Evolutionary conservation across 768 basidiomycete genomes (phyloP).

Genomic region (Lyophyllum shimeji): DNA sequence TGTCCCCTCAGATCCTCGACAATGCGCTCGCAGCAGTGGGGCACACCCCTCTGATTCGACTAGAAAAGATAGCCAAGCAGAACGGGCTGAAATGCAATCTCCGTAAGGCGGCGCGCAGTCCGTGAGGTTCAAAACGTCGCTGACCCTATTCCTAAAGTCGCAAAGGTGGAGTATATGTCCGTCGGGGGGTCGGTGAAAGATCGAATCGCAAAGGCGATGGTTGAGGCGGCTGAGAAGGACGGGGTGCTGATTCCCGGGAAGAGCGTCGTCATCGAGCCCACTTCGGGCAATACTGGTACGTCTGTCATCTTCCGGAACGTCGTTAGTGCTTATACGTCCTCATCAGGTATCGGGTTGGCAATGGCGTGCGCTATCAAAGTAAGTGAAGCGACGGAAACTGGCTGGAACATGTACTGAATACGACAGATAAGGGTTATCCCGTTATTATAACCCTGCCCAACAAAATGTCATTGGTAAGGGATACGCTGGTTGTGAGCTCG

Average conservation of each 20-base stretch:
- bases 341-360: conserved; percentile 85
- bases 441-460: conserved; percentile 89
- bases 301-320: conserved; percentile 1
- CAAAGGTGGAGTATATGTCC: conserved; percentile 87
- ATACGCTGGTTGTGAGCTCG: background rate
- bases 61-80: conserved; percentile 73
- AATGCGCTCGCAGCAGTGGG: conserved; percentile 86
- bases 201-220: conserved; percentile 94
- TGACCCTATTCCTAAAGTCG: conserved; percentile 53
- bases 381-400: conserved; percentile 16
- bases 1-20: conserved; percentile 60
- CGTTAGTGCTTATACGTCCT: background rate
- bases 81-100: conserved; percentile 88
- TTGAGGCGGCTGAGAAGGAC: conserved; percentile 88
- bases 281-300: conserved; percentile 91
- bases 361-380: conserved; percentile 95
- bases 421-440: conserved; percentile 86
- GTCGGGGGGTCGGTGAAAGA: conserved; percentile 96
- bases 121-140: background rate
- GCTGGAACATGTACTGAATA: conserved; percentile 60
- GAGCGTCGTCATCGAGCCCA: conserved; percentile 94
- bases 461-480: conserved; percentile 82
- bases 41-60: conserved; percentile 85
- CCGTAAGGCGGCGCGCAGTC: conserved; percentile 45
- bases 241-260: conserved; percentile 84